Percentiles rank a stretch among this genome's conserved stretches.
Conservation (phyloP, 306 rosid species). For the Styphnolobium japonicum region DNA sequence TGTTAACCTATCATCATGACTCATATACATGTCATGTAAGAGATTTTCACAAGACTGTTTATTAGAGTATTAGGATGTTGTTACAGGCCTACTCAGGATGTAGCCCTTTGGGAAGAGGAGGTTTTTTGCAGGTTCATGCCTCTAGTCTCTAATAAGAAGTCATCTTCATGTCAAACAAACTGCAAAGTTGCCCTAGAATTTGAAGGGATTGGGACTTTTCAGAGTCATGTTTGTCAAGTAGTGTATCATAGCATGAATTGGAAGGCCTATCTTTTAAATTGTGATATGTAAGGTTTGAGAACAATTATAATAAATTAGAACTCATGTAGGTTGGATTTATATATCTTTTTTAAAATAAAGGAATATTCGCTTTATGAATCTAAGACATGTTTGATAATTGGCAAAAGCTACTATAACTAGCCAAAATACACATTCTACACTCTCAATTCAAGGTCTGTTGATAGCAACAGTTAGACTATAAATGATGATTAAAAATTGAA, state of each 20-base stretch:
- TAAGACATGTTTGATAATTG: neutral
- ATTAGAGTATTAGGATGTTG: neutral
- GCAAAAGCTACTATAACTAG: neutral
- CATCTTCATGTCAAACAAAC: slow-evolving; percentile 8
- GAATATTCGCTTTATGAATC: neutral
- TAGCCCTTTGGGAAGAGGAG: neutral
- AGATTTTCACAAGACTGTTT: neutral
- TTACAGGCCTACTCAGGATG: neutral
- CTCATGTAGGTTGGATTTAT: neutral
- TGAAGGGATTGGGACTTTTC: too few relatives aligned
- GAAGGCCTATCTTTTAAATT: neutral
- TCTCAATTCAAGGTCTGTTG: neutral
- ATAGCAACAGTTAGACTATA: neutral
- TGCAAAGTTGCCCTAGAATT: too few relatives aligned
- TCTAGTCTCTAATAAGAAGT: neutral
- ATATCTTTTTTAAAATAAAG: neutral
- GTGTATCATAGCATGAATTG: neutral
- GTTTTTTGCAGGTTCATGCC: neutral
- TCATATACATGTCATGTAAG: neutral
- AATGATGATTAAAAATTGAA: too few relatives aligned
- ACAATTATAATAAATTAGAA: neutral
- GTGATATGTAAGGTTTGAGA: neutral
- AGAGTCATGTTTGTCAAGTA: too few relatives aligned
- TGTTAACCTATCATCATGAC: neutral
- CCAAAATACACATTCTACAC: neutral